A percentile compares a stretch with the other conserved stretches of the same genome.
Evolutionary conservation across 2,329 filamentous ascomycete species (phyloP).

Genomic region (Akanthomyces lecanii): DNA sequence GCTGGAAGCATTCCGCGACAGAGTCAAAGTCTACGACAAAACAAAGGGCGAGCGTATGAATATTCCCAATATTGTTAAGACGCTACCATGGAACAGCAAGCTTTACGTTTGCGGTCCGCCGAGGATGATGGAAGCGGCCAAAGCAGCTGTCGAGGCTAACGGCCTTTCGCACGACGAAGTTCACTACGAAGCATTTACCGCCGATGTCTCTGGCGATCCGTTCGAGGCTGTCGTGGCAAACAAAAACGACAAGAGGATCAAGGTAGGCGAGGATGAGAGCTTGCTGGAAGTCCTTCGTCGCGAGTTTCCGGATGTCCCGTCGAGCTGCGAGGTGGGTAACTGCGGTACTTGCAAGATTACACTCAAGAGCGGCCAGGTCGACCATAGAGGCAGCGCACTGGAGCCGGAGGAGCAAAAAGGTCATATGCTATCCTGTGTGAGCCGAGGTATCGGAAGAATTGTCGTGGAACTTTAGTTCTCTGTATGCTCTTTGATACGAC

Average conservation of each 20-base stretch:
- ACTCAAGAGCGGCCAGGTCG: constrained; percentile 40
- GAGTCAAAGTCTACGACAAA: constrained; percentile 50
- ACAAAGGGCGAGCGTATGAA: constrained; percentile 49
- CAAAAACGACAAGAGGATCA: constrained; percentile 34
- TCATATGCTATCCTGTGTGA: constrained; percentile 49
- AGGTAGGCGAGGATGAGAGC: constrained; percentile 45
- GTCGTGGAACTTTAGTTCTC: constrained; percentile 41
- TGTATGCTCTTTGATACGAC: too few relatives aligned
- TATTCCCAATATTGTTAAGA: constrained; percentile 45
- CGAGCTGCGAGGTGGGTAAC: constrained; percentile 52
- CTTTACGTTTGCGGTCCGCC: constrained; percentile 59
- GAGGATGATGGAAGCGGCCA: constrained; percentile 52
- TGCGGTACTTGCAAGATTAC: constrained; percentile 49
- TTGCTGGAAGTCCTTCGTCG: constrained; percentile 45
- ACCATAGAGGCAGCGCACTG: constrained; percentile 48
- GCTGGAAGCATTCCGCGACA: constrained; percentile 38
- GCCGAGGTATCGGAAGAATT: constrained; percentile 47
- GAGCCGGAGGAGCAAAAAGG: constrained; percentile 40
- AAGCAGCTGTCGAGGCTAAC: constrained; percentile 35
- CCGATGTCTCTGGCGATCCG: constrained; percentile 51
- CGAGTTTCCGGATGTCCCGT: constrained; percentile 40
- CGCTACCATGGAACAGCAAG: constrained; percentile 49
- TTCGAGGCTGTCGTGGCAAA: constrained; percentile 54
- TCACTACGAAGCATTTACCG: constrained; percentile 58
- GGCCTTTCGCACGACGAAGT: constrained; percentile 47